phyloP scores from a whole-genome alignment of 2,329 filamentous ascomycete genomes.

The Hirsutella minnesotensis region DNA sequence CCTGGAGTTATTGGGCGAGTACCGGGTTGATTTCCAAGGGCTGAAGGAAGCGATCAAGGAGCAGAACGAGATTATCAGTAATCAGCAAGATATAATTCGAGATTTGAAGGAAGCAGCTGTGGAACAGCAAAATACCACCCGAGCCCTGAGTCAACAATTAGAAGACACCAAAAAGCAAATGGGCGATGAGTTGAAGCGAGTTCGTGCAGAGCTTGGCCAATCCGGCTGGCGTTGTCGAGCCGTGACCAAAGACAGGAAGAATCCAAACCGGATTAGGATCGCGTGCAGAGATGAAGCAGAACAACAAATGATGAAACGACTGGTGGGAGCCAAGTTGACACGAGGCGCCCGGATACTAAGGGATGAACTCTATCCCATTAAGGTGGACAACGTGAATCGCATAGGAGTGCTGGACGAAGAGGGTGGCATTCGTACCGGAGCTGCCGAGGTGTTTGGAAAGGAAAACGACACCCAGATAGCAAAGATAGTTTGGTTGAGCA shows the following conservation, averaged over 20 bases:
- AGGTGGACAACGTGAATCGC: constrained; percentile 12
- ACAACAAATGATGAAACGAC: constrained; percentile 9
- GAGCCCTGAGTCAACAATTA: too few species aligned
- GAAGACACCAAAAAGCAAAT: too few species aligned
- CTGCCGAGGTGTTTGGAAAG: constrained; percentile 8
- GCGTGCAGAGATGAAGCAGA: constrained; percentile 11
- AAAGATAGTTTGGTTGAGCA: constrained; percentile 14
- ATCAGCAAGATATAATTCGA: too few species aligned
- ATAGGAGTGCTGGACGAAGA: constrained; percentile 10
- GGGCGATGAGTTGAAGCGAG: too few species aligned
- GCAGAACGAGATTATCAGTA: too few species aligned
- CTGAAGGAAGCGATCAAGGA: too few species aligned
- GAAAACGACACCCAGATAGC: constrained; percentile 13
- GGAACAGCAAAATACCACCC: too few species aligned
- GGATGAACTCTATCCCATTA: constrained; percentile 11
- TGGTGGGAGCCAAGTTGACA: constrained; percentile 6
- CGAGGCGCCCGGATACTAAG: constrained; percentile 2
- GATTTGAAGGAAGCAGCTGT: too few species aligned
- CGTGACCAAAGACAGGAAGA: constrained; percentile 3
- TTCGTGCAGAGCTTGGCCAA: not conserved
- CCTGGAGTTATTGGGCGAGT: too few species aligned
- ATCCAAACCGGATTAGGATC: constrained; percentile 5
- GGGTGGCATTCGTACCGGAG: constrained; percentile 5
- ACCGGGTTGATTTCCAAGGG: too few species aligned
- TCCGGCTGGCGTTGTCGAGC: constrained; percentile 4